Evolutionary conservation across 306 rosid genomes (phyloP).

Genomic region (Cyamopsis tetragonoloba): DNA sequence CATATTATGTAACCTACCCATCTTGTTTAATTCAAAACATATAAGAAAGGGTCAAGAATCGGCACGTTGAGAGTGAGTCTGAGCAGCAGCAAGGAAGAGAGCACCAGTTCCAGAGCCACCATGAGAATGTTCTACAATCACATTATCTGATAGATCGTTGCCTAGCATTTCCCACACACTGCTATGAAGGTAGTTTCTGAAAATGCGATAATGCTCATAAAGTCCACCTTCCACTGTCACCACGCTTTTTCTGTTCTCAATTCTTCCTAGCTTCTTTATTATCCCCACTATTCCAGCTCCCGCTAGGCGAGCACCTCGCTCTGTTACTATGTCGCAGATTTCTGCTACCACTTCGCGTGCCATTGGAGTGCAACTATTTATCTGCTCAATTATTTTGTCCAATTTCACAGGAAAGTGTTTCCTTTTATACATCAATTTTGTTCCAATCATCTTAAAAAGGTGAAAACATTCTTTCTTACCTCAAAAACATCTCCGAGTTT

Average conservation of each 20-base stretch:
- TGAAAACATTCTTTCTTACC: constrained; percentile 25
- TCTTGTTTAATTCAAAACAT: no score
- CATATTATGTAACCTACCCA: no score
- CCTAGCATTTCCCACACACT: constrained; percentile 83
- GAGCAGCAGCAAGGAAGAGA: constrained; percentile 61
- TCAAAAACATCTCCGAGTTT: constrained; percentile 56
- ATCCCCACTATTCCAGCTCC: constrained; percentile 75
- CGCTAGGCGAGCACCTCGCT: constrained; percentile 57
- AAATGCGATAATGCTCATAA: constrained; percentile 60
- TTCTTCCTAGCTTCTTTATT: constrained; percentile 56
- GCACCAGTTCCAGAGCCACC: constrained; percentile 73
- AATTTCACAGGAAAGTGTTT: background rate
- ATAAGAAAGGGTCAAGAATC: constrained; percentile 27
- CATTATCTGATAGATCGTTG: constrained; percentile 54
- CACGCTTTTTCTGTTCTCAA: constrained; percentile 46
- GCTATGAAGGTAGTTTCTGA: constrained; percentile 67
- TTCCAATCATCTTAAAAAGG: background rate
- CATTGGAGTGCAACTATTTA: constrained; percentile 28
- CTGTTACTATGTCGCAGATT: constrained; percentile 69
- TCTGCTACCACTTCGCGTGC: constrained; percentile 62
- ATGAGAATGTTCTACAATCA: constrained; percentile 57
- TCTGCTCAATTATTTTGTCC: constrained; percentile 35
- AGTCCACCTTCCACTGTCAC: constrained; percentile 68
- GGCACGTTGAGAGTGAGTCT: constrained; percentile 20
- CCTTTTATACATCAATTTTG: background rate